Percentiles rank a stretch among this genome's conserved stretches.
Conservation (phyloP, 2,329 filamentous ascomycete species). For the Aspergillus thermomutatus region DNA sequence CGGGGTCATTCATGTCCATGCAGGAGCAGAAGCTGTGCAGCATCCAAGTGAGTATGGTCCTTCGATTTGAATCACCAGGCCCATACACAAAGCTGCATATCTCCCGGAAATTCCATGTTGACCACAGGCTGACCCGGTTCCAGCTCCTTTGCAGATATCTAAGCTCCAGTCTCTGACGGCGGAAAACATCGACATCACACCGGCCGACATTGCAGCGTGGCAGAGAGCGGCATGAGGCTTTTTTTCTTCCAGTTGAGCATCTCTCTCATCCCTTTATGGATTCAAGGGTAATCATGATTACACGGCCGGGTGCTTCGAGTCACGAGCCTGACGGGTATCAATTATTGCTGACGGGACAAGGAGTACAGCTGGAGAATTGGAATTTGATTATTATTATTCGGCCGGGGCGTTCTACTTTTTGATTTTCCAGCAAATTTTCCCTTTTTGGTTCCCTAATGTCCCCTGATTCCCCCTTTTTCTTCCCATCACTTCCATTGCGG, state of each 20-base stretch:
- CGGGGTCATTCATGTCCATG: slow-evolving; percentile 26
- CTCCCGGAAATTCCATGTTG: too few relatives aligned
- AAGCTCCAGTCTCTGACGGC: slow-evolving; percentile 23
- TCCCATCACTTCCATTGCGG: too few relatives aligned
- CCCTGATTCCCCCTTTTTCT: neutral
- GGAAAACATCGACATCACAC: slow-evolving; percentile 31
- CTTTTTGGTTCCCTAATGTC: neutral
- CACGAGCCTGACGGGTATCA: too few relatives aligned
- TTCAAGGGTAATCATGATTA: neutral
- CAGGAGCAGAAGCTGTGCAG: slow-evolving; percentile 23
- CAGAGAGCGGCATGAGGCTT: slow-evolving; percentile 13
- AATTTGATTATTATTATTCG: neutral
- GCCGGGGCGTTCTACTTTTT: neutral
- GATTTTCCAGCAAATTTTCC: neutral
- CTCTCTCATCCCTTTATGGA: neutral
- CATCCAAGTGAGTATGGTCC: slow-evolving; percentile 25
- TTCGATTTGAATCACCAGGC: neutral
- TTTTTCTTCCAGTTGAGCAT: neutral
- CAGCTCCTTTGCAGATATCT: slow-evolving; percentile 24
- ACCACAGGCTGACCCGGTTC: slow-evolving; percentile 13
- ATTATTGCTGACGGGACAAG: neutral
- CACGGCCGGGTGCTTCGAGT: neutral
- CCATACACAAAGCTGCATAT: too few relatives aligned
- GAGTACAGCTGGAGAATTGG: neutral
- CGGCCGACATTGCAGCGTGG: slow-evolving; percentile 30